Evolutionary conservation across 2,329 filamentous ascomycete species (phyloP).

Genomic region (Fusarium odoratissimum): DNA sequence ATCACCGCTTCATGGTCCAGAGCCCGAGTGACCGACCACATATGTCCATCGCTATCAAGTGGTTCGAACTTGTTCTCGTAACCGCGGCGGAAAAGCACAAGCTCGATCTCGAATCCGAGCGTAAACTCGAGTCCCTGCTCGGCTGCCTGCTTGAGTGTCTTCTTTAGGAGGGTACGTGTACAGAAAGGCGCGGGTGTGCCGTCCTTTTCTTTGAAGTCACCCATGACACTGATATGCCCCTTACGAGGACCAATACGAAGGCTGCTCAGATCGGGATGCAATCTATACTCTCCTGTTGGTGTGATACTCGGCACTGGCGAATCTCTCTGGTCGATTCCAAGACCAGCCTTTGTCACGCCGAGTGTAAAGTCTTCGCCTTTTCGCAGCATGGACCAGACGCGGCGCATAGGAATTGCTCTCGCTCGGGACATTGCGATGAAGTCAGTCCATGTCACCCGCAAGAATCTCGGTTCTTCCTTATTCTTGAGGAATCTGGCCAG

Average conservation of each 20-base stretch:
- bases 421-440: conserved; percentile 76
- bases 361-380: conserved; percentile 60
- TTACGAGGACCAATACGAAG: conserved; percentile 69
- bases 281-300: conserved; percentile 72
- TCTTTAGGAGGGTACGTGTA: conserved; percentile 72
- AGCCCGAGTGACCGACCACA: conserved; percentile 75
- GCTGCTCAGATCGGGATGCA: conserved; percentile 74
- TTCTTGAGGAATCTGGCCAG: conserved; percentile 55
- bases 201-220: conserved; percentile 70
- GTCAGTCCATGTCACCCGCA: conserved; percentile 83
- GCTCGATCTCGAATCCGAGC: conserved; percentile 85
- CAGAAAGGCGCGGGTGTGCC: conserved; percentile 66
- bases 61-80: conserved; percentile 51
- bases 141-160: conserved; percentile 63
- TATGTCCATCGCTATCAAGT: conserved; percentile 71
- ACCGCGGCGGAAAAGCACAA: conserved; percentile 72
- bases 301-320: conserved; percentile 62
- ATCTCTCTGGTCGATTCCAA: conserved; percentile 78
- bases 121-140: conserved; percentile 67
- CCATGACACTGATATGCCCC: conserved; percentile 73
- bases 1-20: conserved; percentile 68
- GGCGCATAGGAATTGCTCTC: conserved; percentile 73
- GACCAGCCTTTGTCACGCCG: conserved; percentile 71
- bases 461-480: conserved; percentile 68
- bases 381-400: conserved; percentile 61